Evolutionary conservation across 306 rosid species (phyloP), one percentile per base, ranked within the genome.

Genomic region (Vigna nakashimae): DNA sequence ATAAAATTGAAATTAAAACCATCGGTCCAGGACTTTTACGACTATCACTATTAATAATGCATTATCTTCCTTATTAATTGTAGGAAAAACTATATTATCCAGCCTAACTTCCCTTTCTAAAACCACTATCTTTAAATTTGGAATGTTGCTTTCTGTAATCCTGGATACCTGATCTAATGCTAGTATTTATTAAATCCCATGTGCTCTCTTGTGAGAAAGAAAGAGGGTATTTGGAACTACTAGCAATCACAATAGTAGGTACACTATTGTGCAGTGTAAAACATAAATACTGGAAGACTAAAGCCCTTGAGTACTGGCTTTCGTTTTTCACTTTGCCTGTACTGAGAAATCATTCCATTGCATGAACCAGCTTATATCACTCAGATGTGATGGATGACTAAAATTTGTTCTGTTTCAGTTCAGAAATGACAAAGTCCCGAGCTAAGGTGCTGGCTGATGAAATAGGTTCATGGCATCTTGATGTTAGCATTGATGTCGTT

Each of bases 401-500:
- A 78, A 15, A 42, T 42, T 36, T 22, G 65, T 57, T 73, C 82
- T 79, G 65, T 85, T 87, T 81, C 92, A 92, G 98, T 84, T 94
- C 97, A 38, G 95, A 90, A 64, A 83, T 80, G 67, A 94, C 98
- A 66, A 89, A 77, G 73, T 81, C 72, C 9, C 84, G 95, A 46
- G 98, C 97, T 40, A 94, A 91, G 87, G 75, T 84, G 45, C 84
- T 94, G 73, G 97, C 97, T 49, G 91, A 87, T 83, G 98, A 94
- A 80, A 84, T 94, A 69, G 98, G 98, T 74, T 81, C 98, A 9
- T 94, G 98, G 98, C 98, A 94, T 87, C 97, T 94, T 80, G 88
- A 94, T 62, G 90, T 95, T 76, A 80, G 82, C 88, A 95, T 95
- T 40, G 99, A 95, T 69, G 89, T 82, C 71, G 93, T 95, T 83